Conservation (phyloP, 2,329 filamentous ascomycete species). For the Aspergillus fischeri region DNA sequence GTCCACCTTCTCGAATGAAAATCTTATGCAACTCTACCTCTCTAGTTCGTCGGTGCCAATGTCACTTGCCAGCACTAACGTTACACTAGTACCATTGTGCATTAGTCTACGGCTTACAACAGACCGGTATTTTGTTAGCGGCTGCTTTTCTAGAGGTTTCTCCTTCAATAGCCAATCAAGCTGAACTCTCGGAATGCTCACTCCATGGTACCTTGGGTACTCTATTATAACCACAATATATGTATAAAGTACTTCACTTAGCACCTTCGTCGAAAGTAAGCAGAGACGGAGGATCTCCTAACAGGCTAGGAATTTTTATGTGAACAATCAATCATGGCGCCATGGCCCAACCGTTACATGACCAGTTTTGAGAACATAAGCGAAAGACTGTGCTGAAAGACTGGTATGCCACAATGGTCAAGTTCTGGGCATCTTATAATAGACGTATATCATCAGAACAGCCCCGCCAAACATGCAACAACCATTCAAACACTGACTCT, state of each 20-base stretch:
- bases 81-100: not conserved
- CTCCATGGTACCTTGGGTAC: not conserved
- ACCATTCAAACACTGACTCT: constrained; percentile 1
- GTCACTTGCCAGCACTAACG: not conserved
- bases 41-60: not conserved
- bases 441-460: constrained; percentile 2
- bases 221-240: not conserved
- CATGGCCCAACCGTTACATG: not conserved
- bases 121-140: not conserved
- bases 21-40: no score
- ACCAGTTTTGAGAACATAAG: not conserved
- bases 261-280: not conserved
- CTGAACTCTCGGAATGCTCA: not conserved
- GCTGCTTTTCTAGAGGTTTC: not conserved
- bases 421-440: constrained; percentile 2
- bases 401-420: not conserved
- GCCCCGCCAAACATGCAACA: constrained; percentile 1
- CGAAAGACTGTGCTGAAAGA: not conserved
- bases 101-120: not conserved
- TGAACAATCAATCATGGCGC: not conserved
- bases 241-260: no score
- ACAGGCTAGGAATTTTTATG: not conserved
- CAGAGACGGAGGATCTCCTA: no score
- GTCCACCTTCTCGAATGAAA: no score
- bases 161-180: not conserved